phyloP scores from a whole-genome alignment of 768 basidiomycete genomes.

The Mycena albidolilacea region DNA sequence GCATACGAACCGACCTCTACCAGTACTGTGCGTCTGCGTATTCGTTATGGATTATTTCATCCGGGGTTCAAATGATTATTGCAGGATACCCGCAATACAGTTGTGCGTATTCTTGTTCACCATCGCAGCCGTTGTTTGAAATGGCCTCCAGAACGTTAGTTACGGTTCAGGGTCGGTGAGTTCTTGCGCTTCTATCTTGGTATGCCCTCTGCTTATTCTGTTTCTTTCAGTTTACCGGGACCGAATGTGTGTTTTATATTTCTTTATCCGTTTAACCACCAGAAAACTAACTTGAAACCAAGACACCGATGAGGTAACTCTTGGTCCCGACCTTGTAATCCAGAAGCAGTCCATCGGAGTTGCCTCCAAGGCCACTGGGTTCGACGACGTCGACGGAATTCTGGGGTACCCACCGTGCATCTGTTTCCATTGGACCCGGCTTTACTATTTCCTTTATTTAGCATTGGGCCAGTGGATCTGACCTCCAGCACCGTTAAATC shows the following conservation, averaged over 20 bases:
- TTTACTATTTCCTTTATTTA: slow-evolving; percentile 33
- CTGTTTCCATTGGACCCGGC: background rate
- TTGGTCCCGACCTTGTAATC: slow-evolving; percentile 58
- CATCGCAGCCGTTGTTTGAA: slow-evolving; percentile 16
- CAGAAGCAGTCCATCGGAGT: slow-evolving; percentile 65
- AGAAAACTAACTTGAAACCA: slow-evolving; percentile 8
- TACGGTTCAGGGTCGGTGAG: slow-evolving; percentile 65
- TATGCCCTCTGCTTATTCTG: background rate
- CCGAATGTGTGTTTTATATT: slow-evolving; percentile 58
- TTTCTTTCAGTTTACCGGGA: slow-evolving; percentile 58
- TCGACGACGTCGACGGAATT: slow-evolving; percentile 66
- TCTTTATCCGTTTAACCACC: background rate
- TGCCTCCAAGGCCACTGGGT: slow-evolving; percentile 58
- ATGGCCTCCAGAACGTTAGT: slow-evolving; percentile 57
- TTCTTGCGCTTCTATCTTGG: background rate
- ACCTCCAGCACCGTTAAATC: slow-evolving; percentile 60
- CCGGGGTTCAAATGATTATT: background rate
- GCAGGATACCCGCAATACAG: slow-evolving; percentile 46
- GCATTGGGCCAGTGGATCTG: slow-evolving; percentile 67
- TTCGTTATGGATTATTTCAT: background rate
- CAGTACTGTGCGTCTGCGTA: slow-evolving; percentile 54
- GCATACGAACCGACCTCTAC: slow-evolving; percentile 63
- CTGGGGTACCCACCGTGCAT: slow-evolving; percentile 53
- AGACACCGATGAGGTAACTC: slow-evolving; percentile 65
- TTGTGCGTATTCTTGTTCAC: slow-evolving; percentile 46